These are phyloP conservation scores for Pichia sp. DNA, from an alignment of 1,139 yeast genomes.

Conservation along the genomic window DNA sequence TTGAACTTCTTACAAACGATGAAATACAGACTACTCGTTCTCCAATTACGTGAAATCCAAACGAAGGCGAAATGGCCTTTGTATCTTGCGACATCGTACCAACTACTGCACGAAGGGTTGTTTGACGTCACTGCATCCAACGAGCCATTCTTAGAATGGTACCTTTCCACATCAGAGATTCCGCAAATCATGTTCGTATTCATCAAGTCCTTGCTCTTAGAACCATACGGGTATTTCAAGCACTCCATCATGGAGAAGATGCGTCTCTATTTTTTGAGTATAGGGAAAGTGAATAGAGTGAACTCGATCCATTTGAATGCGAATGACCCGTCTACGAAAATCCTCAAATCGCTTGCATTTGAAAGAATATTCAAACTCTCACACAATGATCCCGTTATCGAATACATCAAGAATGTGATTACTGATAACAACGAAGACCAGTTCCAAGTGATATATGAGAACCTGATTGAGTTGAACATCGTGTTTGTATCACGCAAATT, in stretches of 20 bases:
- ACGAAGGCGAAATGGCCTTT: background rate
- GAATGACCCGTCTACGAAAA: background rate
- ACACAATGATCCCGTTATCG: background rate
- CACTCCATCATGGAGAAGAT: background rate
- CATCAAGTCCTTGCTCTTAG: constrained; percentile 6
- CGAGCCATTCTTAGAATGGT: background rate
- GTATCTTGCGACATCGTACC: constrained; percentile 1
- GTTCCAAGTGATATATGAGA: background rate
- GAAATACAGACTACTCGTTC: background rate
- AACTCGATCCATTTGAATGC: background rate
- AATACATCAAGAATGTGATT: background rate
- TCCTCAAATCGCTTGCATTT: background rate
- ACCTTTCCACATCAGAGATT: background rate
- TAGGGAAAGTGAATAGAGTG: background rate
- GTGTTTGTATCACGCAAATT: constrained; percentile 5
- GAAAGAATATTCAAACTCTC: background rate
- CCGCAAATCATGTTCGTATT: background rate
- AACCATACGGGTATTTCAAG: constrained; percentile 11
- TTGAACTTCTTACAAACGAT: background rate
- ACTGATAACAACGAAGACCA: background rate
- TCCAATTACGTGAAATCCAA: constrained; percentile 1
- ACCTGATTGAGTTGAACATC: constrained; percentile 9
- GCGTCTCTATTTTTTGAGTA: background rate
- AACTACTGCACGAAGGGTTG: constrained; percentile 3
- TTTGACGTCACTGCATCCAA: background rate